Evolutionary conservation across 176 grass and related monocot species (phyloP).

Genomic region (Oryza meyeriana): DNA sequence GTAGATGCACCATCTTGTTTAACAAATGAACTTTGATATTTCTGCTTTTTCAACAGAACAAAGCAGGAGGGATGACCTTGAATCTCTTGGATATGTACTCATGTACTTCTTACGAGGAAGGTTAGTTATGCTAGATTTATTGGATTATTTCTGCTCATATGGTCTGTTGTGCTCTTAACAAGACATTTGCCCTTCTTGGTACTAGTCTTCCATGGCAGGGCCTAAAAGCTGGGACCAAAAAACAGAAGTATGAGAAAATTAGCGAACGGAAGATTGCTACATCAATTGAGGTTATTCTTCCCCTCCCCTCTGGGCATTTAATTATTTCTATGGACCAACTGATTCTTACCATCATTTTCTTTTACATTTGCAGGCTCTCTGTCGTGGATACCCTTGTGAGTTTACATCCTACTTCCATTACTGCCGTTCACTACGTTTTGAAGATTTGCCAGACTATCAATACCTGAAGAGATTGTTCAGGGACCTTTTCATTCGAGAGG

Average conservation of each 20-base stretch:
- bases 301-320: background rate
- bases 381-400: constrained; percentile 71
- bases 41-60: constrained; percentile 55
- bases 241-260: constrained; percentile 94
- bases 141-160: background rate
- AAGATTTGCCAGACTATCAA: constrained; percentile 75
- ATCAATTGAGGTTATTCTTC: constrained; percentile 64
- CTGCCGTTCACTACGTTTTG: constrained; percentile 78
- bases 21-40: constrained; percentile 6
- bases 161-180: constrained; percentile 3
- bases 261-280: constrained; percentile 85
- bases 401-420: constrained; percentile 85
- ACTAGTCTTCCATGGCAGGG: constrained; percentile 85
- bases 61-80: constrained; percentile 94
- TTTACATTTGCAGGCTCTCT: constrained; percentile 50
- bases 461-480: constrained; percentile 86
- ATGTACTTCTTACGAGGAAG: constrained; percentile 98
- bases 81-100: constrained; percentile 96
- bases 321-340: background rate
- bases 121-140: constrained; percentile 41
- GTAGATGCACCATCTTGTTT: background rate
- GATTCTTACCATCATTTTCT: background rate
- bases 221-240: constrained; percentile 90
- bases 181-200: constrained; percentile 12
- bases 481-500: constrained; percentile 90